These are phyloP conservation scores for Nigrospora sphaerica DNA, from an alignment of 2,329 filamentous ascomycete genomes.

Conservation along the genomic window DNA sequence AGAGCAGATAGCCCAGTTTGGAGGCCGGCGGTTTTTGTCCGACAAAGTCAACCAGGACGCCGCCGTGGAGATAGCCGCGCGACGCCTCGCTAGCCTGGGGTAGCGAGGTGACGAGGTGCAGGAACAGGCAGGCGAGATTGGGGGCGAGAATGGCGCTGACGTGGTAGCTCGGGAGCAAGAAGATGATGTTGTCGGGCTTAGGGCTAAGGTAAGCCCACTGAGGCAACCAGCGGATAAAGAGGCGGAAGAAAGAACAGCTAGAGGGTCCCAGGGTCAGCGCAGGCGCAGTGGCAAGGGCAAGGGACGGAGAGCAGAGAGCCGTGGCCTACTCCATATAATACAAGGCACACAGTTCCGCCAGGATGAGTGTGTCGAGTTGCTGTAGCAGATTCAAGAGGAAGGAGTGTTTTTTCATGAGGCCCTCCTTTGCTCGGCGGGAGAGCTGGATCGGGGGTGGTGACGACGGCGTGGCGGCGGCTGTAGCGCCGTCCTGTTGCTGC, in stretches of 20 bases:
- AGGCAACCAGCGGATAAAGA: constrained; percentile 49
- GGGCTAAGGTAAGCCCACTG: constrained; percentile 61
- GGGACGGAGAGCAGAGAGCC: not conserved
- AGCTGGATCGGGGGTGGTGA: constrained; percentile 11
- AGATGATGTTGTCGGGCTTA: constrained; percentile 48
- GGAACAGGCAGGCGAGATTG: constrained; percentile 52
- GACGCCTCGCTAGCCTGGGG: constrained; percentile 53
- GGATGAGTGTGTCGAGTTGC: constrained; percentile 56
- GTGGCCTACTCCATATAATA: constrained; percentile 65
- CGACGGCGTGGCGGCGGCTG: not conserved
- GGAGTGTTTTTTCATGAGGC: constrained; percentile 47
- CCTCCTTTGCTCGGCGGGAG: constrained; percentile 22
- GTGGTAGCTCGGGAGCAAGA: constrained; percentile 50
- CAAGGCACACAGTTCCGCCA: constrained; percentile 56
- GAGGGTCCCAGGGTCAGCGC: not conserved
- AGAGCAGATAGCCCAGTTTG: constrained; percentile 43
- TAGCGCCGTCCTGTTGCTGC: not conserved
- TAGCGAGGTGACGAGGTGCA: constrained; percentile 49
- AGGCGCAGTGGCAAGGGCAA: not conserved
- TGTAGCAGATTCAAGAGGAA: constrained; percentile 54
- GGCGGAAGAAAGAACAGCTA: constrained; percentile 59
- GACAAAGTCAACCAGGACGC: constrained; percentile 60
- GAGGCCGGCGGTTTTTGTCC: constrained; percentile 58
- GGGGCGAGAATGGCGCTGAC: constrained; percentile 51
- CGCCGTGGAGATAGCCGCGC: constrained; percentile 60